These are phyloP conservation scores for Acmispon strigosus DNA, from an alignment of 306 rosid species.

Conservation along the genomic window DNA sequence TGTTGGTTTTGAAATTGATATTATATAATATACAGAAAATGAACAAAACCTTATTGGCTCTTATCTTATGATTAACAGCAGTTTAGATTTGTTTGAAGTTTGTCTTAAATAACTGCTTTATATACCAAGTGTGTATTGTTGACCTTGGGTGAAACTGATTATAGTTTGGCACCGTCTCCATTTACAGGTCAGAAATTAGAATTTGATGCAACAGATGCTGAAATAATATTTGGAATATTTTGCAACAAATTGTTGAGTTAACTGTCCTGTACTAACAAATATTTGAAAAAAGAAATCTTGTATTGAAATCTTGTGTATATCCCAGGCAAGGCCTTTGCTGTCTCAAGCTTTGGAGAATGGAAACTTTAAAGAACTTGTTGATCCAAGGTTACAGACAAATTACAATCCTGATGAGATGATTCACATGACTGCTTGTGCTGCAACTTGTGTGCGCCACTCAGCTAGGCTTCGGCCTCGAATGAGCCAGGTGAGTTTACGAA, in stretches of 20 bases:
- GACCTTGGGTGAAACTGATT: neutral
- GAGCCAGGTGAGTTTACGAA: constrained; percentile 50
- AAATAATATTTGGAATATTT: neutral
- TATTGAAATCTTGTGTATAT: constrained; percentile 3
- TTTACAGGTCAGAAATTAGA: neutral
- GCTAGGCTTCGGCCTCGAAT: constrained; percentile 50
- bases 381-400: constrained; percentile 38
- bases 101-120: neutral
- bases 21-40: neutral
- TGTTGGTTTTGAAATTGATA: neutral
- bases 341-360: constrained; percentile 42
- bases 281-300: neutral
- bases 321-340: constrained; percentile 72
- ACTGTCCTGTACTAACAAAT: neutral
- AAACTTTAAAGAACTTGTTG: constrained; percentile 39
- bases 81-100: neutral
- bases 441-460: constrained; percentile 51
- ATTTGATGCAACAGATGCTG: neutral
- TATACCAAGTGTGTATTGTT: neutral
- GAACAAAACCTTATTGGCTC: neutral
- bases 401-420: constrained; percentile 41
- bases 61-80: neutral
- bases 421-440: constrained; percentile 50
- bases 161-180: neutral
- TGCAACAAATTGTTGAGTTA: neutral